A percentile compares a stretch with the other conserved stretches of the same genome.
Evolutionary conservation across 2,329 filamentous ascomycete species (phyloP).

Genomic region (Cladophialophora psammophila): DNA sequence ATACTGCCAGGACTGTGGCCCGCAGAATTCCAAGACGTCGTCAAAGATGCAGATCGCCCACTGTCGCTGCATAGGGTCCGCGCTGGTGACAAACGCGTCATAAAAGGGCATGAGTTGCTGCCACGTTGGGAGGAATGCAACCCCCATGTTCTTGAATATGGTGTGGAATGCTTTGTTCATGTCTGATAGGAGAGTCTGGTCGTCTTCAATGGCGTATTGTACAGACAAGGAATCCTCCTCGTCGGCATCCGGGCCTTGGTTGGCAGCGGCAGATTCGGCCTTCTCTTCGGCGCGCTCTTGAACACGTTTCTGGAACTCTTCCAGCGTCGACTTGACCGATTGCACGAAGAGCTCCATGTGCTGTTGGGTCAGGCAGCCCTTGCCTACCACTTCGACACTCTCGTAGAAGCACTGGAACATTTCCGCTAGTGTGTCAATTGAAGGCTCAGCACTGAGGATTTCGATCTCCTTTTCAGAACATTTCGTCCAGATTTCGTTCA

Average conservation of each 20-base stretch:
- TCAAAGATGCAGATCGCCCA: conserved; percentile 99
- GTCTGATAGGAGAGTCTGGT: conserved; percentile 93
- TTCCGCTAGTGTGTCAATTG: conserved; percentile 93
- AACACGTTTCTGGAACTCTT: conserved; percentile 92
- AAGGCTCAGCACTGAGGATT: conserved; percentile 89
- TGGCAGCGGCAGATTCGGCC: conserved; percentile 72
- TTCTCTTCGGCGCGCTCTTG: conserved; percentile 66
- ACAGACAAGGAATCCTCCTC: conserved; percentile 89
- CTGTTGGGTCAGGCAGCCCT: conserved; percentile 76
- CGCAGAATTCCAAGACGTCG: conserved; percentile 96
- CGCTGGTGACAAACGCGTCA: conserved; percentile 74
- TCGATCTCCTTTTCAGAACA: conserved; percentile 92
- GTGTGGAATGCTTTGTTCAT: conserved; percentile 99
- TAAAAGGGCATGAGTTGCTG: conserved; percentile 86
- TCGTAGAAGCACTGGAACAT: conserved; percentile 99
- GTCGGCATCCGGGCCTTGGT: conserved; percentile 87
- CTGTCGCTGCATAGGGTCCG: conserved; percentile 89
- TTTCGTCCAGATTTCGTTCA: conserved; percentile 81
- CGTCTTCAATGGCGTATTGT: conserved; percentile 92
- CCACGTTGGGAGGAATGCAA: conserved; percentile 85
- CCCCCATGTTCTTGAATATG: conserved; percentile 95
- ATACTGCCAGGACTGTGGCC: conserved; percentile 85
- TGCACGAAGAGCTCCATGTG: conserved; percentile 91
- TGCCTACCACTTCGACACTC: conserved; percentile 91
- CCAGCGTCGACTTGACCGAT: conserved; percentile 80